A percentile compares a stretch with the other conserved stretches of the same genome.
Conservation (phyloP, 2,329 filamentous ascomycete genomes). For the Aspergillus tanneri region DNA sequence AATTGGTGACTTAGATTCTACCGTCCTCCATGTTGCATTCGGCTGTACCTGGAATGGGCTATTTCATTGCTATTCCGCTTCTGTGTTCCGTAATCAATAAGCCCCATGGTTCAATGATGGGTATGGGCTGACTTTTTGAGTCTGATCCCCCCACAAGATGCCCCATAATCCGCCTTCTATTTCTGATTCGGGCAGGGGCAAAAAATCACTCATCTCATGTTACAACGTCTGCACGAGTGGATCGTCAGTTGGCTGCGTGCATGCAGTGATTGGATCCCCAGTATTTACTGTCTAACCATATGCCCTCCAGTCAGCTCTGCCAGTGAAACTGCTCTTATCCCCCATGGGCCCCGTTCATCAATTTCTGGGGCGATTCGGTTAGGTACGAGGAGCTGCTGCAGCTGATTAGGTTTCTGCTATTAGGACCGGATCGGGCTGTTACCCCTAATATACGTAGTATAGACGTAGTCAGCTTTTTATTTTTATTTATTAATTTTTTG, state of each 20-base stretch:
- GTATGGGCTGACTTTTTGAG: too few species aligned
- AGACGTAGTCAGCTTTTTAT: not conserved
- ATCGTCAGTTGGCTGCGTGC: not conserved
- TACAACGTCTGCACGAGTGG: conserved; percentile 2
- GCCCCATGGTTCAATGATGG: conserved; percentile 1
- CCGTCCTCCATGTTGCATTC: conserved; percentile 16
- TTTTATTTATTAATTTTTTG: not conserved
- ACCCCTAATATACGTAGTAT: not conserved
- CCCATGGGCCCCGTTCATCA: conserved; percentile 2
- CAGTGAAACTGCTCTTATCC: conserved; percentile 4
- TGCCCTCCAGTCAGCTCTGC: conserved; percentile 1
- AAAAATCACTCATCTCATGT: not conserved
- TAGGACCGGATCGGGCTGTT: not conserved
- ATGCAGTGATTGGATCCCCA: conserved; percentile 4
- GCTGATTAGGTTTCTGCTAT: not conserved
- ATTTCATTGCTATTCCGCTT: not conserved
- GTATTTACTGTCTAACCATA: conserved; percentile 1
- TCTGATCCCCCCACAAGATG: conserved; percentile 2
- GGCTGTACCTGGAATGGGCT: conserved; percentile 7
- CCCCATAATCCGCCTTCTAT: conserved; percentile 4
- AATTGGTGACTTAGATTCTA: too few species aligned
- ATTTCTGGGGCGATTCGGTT: not conserved
- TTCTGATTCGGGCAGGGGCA: conserved; percentile 1
- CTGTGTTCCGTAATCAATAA: conserved; percentile 1
- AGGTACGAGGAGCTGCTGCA: not conserved